A percentile compares a stretch with the other conserved stretches of the same genome.
Evolutionary conservation across 345 rosid species (phyloP).

Genomic region (Boechera stricta): DNA sequence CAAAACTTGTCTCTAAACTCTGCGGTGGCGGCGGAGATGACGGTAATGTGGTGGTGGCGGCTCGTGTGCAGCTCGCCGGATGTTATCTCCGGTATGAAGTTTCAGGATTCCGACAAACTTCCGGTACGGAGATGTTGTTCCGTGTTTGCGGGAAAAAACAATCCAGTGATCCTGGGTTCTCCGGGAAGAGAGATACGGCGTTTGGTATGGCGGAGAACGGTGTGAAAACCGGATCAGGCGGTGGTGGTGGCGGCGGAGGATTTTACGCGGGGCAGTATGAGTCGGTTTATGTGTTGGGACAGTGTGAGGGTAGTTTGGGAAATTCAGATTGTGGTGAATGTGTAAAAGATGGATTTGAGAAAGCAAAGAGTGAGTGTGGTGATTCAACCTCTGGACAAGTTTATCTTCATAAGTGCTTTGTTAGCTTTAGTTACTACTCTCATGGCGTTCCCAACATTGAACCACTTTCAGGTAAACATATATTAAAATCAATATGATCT

Average conservation of each 20-base stretch:
- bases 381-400: constrained; percentile 70
- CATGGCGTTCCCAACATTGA: constrained; percentile 66
- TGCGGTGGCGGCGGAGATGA: constrained; percentile 52
- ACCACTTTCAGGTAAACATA: constrained; percentile 49
- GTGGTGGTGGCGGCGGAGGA: constrained; percentile 28
- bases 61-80: constrained; percentile 70
- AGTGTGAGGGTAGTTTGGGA: constrained; percentile 85
- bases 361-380: constrained; percentile 62
- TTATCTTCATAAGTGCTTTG: constrained; percentile 74
- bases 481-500: background rate
- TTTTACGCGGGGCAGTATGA: constrained; percentile 65
- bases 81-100: constrained; percentile 72
- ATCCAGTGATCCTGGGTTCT: constrained; percentile 43
- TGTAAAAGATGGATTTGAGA: constrained; percentile 61
- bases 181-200: constrained; percentile 54
- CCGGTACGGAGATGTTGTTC: constrained; percentile 58
- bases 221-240: constrained; percentile 42
- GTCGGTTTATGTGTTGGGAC: constrained; percentile 68
- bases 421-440: constrained; percentile 83
- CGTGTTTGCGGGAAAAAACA: constrained; percentile 57
- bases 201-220: constrained; percentile 58
- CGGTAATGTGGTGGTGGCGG: constrained; percentile 51
- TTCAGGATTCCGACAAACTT: constrained; percentile 58
- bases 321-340: constrained; percentile 68
- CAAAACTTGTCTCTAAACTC: constrained; percentile 54